These are phyloP conservation scores for Juglanconis juglandina DNA, from an alignment of 2,329 filamentous ascomycete species.

Conservation along the genomic window DNA sequence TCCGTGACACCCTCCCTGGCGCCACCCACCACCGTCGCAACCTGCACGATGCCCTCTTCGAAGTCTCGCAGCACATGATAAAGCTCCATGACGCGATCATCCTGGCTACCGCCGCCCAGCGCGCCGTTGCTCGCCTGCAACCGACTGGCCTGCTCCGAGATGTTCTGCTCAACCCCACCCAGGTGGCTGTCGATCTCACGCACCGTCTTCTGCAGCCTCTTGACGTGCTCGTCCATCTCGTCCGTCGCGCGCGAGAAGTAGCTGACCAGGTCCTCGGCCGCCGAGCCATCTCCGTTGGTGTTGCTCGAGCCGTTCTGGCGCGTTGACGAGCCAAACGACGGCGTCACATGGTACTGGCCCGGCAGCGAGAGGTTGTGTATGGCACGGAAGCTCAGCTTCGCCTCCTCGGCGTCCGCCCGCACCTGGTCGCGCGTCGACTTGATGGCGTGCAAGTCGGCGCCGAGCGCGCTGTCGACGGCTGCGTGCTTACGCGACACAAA, in stretches of 20 bases:
- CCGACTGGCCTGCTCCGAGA: conserved; percentile 58
- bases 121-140: conserved; percentile 39
- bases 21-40: conserved; percentile 57
- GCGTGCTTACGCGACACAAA: conserved; percentile 44
- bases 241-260: conserved; percentile 62
- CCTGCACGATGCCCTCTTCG: conserved; percentile 61
- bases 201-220: conserved; percentile 55
- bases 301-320: conserved; percentile 37
- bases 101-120: conserved; percentile 34
- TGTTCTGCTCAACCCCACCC: conserved; percentile 57
- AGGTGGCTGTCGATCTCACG: conserved; percentile 64
- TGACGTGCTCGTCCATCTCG: conserved; percentile 57
- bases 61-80: conserved; percentile 61
- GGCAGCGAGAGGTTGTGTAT: conserved; percentile 46
- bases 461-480: conserved; percentile 38
- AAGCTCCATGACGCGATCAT: conserved; percentile 49
- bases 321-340: conserved; percentile 32
- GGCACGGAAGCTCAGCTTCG: conserved; percentile 41
- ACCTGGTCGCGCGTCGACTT: conserved; percentile 39
- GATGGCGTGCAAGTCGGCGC: conserved; percentile 39
- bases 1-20: conserved; percentile 60
- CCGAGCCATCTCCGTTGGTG: conserved; percentile 37
- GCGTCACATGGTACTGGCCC: conserved; percentile 46
- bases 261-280: conserved; percentile 57
- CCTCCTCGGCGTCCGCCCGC: conserved; percentile 39